Conservation (phyloP, 371 early-diverging fungal genomes). For the Mucor irregularis region DNA sequence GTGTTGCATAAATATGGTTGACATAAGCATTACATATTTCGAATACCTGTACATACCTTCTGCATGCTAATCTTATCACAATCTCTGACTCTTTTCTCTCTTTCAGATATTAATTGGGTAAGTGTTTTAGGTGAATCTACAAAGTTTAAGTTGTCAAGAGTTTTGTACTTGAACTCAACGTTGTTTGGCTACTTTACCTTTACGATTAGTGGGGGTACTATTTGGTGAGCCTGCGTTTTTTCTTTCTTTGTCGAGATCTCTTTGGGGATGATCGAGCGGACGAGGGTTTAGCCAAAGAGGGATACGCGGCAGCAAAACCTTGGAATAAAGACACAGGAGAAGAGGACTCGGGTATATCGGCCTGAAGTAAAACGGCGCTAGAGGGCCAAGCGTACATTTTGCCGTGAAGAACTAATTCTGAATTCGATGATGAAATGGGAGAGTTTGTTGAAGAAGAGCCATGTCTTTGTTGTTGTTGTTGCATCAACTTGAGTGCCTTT, state of each 20-base stretch:
- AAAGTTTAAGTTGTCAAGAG: too few relatives aligned
- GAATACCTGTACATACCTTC: constrained; percentile 36
- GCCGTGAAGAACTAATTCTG: constrained; percentile 31
- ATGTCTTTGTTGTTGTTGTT: constrained; percentile 42
- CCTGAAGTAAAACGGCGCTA: constrained; percentile 47
- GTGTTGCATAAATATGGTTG: background rate
- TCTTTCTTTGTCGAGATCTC: constrained; percentile 34
- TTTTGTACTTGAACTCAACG: too few relatives aligned
- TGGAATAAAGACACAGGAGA: constrained; percentile 61
- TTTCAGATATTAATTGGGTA: constrained; percentile 46
- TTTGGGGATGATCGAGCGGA: constrained; percentile 26
- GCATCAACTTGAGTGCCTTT: constrained; percentile 46
- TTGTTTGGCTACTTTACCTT: too few relatives aligned
- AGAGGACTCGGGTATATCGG: constrained; percentile 61
- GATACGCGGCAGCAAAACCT: constrained; percentile 64
- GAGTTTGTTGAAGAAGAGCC: constrained; percentile 8
- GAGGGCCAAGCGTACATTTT: constrained; percentile 38
- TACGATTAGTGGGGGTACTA: constrained; percentile 5
- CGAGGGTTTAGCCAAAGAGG: constrained; percentile 36
- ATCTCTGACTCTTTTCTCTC: constrained; percentile 53
- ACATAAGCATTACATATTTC: background rate
- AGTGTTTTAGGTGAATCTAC: constrained; percentile 25
- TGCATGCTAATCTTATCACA: constrained; percentile 53
- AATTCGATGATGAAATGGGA: background rate
- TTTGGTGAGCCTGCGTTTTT: constrained; percentile 34